Evolutionary conservation across 176 grass and related monocot species (phyloP), one percentile per base, ranked within the genome.

Genomic region (Lolium rigidum): DNA sequence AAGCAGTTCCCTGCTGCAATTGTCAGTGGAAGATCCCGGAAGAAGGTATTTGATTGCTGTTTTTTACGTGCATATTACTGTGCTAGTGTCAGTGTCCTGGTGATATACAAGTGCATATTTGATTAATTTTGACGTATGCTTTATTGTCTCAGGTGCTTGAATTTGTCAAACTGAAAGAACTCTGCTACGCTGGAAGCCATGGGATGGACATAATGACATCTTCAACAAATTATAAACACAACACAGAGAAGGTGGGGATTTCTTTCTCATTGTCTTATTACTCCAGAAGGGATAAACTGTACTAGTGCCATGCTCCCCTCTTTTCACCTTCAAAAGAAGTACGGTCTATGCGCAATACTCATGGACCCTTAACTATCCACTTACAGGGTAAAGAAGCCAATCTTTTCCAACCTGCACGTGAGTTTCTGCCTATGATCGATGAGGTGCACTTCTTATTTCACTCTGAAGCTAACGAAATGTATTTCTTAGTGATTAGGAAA

Each of bases 111-210:
- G 5, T 48, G 20, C 68, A 80, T 78, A 2, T 55, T 13, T 78
- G 18, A 26, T 54, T 54, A 31, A 31, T 74, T 28, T 28, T 84
- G 15, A 86, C 26, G 84, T 79, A 9, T 69, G 4, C 38, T 35
- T 6, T 11, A 26, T 11, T 25, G 22, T 64, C 22, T 18, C 41
- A 99, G 97, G 92, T 98, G 25, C 89, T 87, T 83, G 94, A 95
- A 84, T 98, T 98, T 88, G 87, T 98, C 44, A 89, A 91, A 79
- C 90, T 98, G 61, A 89, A 91, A 41, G 97, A 98, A 69, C 90
- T 98, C 39, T 92, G 91, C 59, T 98, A 98, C 70, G 94, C 97
- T 58, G 97, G 97, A n/a, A 99, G 97, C 70, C 97, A 99, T 87
- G 97, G 94, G 24, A 96, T 99, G 94, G 97, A 99, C 87, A 96